Evolutionary conservation across 768 basidiomycete genomes (phyloP).

Genomic region (Amanita pallidorosea): DNA sequence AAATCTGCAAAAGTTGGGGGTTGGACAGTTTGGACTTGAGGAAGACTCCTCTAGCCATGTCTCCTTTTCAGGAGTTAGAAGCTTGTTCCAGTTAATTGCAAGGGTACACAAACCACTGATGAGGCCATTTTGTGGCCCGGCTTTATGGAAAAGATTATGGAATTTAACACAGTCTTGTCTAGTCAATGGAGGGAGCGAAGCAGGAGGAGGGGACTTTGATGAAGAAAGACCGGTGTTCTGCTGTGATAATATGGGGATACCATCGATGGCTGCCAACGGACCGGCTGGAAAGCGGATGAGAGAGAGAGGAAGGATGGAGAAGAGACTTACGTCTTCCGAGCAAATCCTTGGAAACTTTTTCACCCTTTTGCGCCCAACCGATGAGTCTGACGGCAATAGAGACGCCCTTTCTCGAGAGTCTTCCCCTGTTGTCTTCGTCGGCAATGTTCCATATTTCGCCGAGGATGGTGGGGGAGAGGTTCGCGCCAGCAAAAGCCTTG

Average conservation of each 20-base stretch:
- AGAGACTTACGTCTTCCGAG: conserved; percentile 57
- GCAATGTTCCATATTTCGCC: conserved; percentile 92
- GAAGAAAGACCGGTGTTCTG: conserved; percentile 49
- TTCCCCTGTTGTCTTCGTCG: conserved; percentile 91
- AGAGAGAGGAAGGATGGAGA: conserved; percentile 9
- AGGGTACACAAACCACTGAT: conserved; percentile 51
- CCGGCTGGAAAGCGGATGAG: conserved; percentile 44
- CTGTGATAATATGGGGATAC: conserved; percentile 44
- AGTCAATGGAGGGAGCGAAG: conserved; percentile 56
- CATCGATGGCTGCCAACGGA: conserved; percentile 72
- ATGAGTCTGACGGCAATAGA: conserved; percentile 85
- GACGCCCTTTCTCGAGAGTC: conserved; percentile 80
- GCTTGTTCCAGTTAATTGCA: background rate
- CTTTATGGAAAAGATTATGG: conserved; percentile 60
- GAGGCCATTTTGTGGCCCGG: conserved; percentile 66
- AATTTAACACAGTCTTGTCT: conserved; percentile 82
- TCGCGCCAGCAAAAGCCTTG: conserved; percentile 74
- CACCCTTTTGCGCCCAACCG: conserved; percentile 86
- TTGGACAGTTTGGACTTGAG: conserved; percentile 82
- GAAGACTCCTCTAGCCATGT: conserved; percentile 85
- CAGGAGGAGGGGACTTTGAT: conserved; percentile 52
- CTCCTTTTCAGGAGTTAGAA: conserved; percentile 34
- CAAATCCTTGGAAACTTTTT: conserved; percentile 50
- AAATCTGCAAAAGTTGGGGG: conserved; percentile 87
- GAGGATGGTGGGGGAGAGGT: conserved; percentile 64